Percentiles rank a stretch among this genome's conserved stretches.
Conservation (phyloP, 331 rosid genomes). For the Phaseolus coccineus region DNA sequence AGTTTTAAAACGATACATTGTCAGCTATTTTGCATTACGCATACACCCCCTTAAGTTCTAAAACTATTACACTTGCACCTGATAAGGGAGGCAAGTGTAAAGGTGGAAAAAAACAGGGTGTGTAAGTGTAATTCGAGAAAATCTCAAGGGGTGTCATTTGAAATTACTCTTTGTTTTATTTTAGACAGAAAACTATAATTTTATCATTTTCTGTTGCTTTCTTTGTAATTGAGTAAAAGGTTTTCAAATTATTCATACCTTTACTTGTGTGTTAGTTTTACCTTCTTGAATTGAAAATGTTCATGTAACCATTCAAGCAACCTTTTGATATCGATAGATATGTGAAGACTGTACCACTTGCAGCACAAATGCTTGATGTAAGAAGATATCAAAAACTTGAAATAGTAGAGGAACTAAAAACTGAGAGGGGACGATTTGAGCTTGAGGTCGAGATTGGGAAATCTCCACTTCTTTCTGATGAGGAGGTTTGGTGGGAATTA, state of each 20-base stretch:
- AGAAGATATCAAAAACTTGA: constrained; percentile 89
- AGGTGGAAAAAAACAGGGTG: too few relatives aligned
- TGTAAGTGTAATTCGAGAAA: too few relatives aligned
- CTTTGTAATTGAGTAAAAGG: constrained; percentile 3
- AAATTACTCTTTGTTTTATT: not conserved
- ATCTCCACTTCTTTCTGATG: constrained; percentile 91
- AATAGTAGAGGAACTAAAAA: constrained; percentile 73
- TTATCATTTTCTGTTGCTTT: not conserved
- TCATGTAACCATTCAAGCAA: constrained; percentile 16
- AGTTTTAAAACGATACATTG: too few relatives aligned
- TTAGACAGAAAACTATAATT: not conserved
- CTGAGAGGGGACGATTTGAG: constrained; percentile 70
- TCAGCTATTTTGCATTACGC: too few relatives aligned
- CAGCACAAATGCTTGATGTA: constrained; percentile 91
- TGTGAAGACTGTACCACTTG: constrained; percentile 94
- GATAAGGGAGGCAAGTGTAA: too few relatives aligned
- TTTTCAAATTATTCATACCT: constrained; percentile 24
- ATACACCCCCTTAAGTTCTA: too few relatives aligned
- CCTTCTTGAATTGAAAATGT: constrained; percentile 25
- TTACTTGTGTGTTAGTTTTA: constrained; percentile 28
- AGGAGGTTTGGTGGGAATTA: constrained; percentile 85
- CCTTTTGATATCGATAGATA: constrained; percentile 61
- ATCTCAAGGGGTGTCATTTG: too few relatives aligned
- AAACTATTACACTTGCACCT: too few relatives aligned
- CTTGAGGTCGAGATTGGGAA: constrained; percentile 94